A percentile compares a stretch with the other conserved stretches of the same genome.
Conservation (phyloP, 2,329 filamentous ascomycete genomes). For the Coniochaeta sp. region DNA sequence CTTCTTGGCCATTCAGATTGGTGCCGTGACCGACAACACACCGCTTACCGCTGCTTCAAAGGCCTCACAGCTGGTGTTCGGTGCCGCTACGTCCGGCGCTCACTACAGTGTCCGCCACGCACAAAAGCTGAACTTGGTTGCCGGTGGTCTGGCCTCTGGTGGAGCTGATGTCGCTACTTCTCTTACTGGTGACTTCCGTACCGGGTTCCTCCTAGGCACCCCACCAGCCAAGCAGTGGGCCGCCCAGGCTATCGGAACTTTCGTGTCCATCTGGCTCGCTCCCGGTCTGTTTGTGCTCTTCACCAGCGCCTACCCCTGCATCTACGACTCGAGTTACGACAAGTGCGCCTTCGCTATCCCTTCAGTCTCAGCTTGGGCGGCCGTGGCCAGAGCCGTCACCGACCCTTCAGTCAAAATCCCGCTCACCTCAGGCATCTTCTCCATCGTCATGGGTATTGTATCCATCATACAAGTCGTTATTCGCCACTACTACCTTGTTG, state of each 20-base stretch:
- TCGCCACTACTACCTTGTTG: conserved; percentile 47
- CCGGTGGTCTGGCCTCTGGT: conserved; percentile 49
- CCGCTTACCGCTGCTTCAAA: conserved; percentile 61
- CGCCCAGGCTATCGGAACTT: conserved; percentile 54
- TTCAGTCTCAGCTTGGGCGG: conserved; percentile 58
- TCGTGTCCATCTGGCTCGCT: conserved; percentile 59
- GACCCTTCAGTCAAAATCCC: conserved; percentile 49
- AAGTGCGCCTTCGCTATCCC: conserved; percentile 55
- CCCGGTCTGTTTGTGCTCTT: conserved; percentile 63
- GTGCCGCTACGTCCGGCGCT: conserved; percentile 52
- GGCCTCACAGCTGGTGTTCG: conserved; percentile 61
- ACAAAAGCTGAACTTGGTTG: conserved; percentile 59
- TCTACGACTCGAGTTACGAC: conserved; percentile 38
- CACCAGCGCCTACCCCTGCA: conserved; percentile 61
- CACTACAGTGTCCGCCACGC: conserved; percentile 41
- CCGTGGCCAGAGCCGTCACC: conserved; percentile 56
- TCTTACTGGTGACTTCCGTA: conserved; percentile 57
- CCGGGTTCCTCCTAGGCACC: conserved; percentile 59
- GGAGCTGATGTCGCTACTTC: conserved; percentile 46
- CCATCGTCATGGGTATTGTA: conserved; percentile 46
- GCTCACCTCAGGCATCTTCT: conserved; percentile 46
- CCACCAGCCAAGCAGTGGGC: conserved; percentile 60
- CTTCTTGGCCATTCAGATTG: conserved; percentile 54
- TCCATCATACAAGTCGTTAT: conserved; percentile 43
- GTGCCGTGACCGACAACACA: conserved; percentile 53